Percentiles rank a stretch among this genome's conserved stretches.
These are phyloP conservation scores for Halenospora varia DNA, from an alignment of 495 filamentous ascomycete genomes.

Conservation along the genomic window DNA sequence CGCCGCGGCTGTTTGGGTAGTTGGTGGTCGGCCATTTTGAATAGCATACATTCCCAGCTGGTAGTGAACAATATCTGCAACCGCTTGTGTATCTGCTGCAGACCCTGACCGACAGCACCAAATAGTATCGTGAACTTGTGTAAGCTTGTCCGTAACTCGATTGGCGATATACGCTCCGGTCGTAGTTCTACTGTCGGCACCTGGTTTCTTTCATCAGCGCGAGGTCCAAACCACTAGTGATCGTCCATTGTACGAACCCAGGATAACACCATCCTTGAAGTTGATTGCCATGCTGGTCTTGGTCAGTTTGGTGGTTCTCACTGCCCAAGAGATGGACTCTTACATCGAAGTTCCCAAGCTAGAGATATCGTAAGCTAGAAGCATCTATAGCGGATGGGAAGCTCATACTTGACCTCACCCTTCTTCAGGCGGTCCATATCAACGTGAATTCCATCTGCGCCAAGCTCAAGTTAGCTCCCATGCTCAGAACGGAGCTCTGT, in stretches of 20 bases:
- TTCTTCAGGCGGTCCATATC: slow-evolving; percentile 96
- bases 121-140: slow-evolving; percentile 96
- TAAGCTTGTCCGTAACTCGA: slow-evolving; percentile 98
- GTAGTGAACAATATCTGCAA: slow-evolving; percentile 96
- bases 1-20: slow-evolving; percentile 87
- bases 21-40: slow-evolving; percentile 80
- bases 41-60: slow-evolving; percentile 91
- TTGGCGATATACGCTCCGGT: slow-evolving; percentile 99
- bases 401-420: slow-evolving; percentile 82
- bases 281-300: slow-evolving; percentile 78
- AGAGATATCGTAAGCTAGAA: slow-evolving; percentile 29
- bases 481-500: slow-evolving; percentile 13
- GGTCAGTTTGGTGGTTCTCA: slow-evolving; percentile 16
- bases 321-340: slow-evolving; percentile 33
- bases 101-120: slow-evolving; percentile 98
- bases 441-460: slow-evolving; percentile 92
- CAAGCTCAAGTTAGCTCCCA: slow-evolving; percentile 14
- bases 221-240: not conserved
- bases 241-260: slow-evolving; percentile 47
- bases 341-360: slow-evolving; percentile 98
- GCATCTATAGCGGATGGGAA: not conserved
- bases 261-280: slow-evolving; percentile 95
- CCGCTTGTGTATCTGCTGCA: slow-evolving; percentile 94
- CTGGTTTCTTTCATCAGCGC: slow-evolving; percentile 31
- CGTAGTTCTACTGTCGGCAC: slow-evolving; percentile 96